These are phyloP conservation scores for Geranium brycei DNA, from an alignment of 345 rosid species.

Conservation along the genomic window DNA sequence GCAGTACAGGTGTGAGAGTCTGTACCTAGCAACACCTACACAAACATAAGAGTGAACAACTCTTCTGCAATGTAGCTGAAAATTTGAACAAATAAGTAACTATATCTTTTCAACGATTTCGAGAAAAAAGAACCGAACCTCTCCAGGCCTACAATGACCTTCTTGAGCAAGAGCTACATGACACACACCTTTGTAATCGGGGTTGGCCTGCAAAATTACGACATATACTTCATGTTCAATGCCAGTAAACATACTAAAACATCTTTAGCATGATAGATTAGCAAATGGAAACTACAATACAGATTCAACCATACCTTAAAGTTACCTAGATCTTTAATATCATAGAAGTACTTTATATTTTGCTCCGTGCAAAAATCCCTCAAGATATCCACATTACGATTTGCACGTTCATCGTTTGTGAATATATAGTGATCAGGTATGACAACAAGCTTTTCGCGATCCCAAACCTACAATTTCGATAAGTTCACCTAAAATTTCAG, in stretches of 20 bases:
- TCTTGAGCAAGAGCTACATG: slow-evolving; percentile 98
- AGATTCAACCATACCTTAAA: slow-evolving; percentile 44
- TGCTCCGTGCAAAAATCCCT: slow-evolving; percentile 83
- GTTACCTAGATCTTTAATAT: slow-evolving; percentile 73
- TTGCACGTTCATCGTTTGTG: slow-evolving; percentile 85
- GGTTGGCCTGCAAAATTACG: slow-evolving; percentile 54
- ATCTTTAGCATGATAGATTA: neutral
- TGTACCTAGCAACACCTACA: slow-evolving; percentile 80
- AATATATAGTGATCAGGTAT: slow-evolving; percentile 96
- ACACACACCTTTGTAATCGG: slow-evolving; percentile 97
- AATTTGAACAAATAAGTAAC: neutral
- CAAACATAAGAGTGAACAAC: slow-evolving; percentile 6
- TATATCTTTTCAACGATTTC: neutral
- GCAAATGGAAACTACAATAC: neutral
- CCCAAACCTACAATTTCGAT: slow-evolving; percentile 68
- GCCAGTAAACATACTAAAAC: neutral
- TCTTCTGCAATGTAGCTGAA: neutral
- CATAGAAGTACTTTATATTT: slow-evolving; percentile 88
- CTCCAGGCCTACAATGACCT: slow-evolving; percentile 99
- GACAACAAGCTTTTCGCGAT: slow-evolving; percentile 79
- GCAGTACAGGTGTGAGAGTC: slow-evolving; percentile 98
- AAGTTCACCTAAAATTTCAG: too few relatives aligned
- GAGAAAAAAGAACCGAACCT: slow-evolving; percentile 31
- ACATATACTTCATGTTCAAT: slow-evolving; percentile 3
- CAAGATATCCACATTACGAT: slow-evolving; percentile 90